Conservation (phyloP, 140 eudicot genomes). For the Bidens hawaiensis region DNA sequence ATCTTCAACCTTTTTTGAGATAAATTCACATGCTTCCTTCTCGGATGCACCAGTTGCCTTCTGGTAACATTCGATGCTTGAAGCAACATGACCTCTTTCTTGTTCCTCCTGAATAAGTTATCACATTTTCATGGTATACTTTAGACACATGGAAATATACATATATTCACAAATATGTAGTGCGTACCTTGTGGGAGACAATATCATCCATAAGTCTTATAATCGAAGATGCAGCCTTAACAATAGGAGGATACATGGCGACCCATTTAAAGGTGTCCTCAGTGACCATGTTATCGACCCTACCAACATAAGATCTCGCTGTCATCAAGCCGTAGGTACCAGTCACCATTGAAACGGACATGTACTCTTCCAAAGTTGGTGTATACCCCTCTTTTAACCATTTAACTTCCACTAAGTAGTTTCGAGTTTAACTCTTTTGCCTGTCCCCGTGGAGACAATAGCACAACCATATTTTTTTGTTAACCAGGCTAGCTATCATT, state of each 20-base stretch:
- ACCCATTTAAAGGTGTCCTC: slow-evolving; percentile 28
- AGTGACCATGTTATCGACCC: slow-evolving; percentile 20
- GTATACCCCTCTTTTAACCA: slow-evolving; percentile 35
- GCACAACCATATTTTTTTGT: no score
- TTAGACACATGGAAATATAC: no score
- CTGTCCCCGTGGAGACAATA: no score
- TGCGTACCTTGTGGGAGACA: slow-evolving; percentile 26
- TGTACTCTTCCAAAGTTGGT: slow-evolving; percentile 37
- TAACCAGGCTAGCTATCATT: no score
- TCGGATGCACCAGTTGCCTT: slow-evolving; percentile 16
- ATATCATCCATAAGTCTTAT: slow-evolving; percentile 29
- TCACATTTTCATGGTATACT: no score
- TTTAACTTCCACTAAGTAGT: slow-evolving; percentile 33
- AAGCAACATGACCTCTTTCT: slow-evolving; percentile 31
- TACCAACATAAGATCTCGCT: slow-evolving; percentile 18
- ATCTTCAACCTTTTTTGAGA: slow-evolving; percentile 13
- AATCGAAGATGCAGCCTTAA: slow-evolving; percentile 18
- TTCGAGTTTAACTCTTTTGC: slow-evolving; percentile 24
- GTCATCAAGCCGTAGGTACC: slow-evolving; percentile 9
- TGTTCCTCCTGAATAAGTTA: slow-evolving; percentile 29
- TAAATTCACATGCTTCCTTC: slow-evolving; percentile 3
- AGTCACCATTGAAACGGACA: slow-evolving; percentile 27
- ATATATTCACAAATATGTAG: not conserved
- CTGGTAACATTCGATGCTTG: slow-evolving; percentile 31
- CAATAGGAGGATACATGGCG: slow-evolving; percentile 20